Evolutionary conservation across 805 yeast species (phyloP).

Genomic region (Wickerhamomyces sydowiorum): DNA sequence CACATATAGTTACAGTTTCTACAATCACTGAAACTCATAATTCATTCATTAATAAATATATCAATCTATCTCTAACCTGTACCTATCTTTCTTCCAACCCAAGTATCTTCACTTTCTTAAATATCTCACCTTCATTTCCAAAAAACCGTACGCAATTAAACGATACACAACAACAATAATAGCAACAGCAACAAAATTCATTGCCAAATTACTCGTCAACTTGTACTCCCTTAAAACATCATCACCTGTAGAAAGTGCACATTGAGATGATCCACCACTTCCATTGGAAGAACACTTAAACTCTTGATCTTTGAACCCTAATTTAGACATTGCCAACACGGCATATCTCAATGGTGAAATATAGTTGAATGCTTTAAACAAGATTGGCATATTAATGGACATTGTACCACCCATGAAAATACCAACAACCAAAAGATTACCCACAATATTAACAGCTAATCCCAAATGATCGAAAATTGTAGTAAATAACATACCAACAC

Average conservation of each 20-base stretch:
- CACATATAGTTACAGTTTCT: too few species aligned
- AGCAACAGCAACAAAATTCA: conserved; percentile 33
- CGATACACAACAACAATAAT: conserved; percentile 30
- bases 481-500: conserved; percentile 76
- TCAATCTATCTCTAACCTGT: too few species aligned
- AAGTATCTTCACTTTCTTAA: not conserved
- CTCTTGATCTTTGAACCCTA: conserved; percentile 45
- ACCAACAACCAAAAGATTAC: conserved; percentile 62
- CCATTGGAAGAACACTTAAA: conserved; percentile 41
- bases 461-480: conserved; percentile 72
- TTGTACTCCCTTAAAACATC: conserved; percentile 49
- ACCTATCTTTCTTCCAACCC: too few species aligned
- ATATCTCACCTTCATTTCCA: conserved; percentile 9
- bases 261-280: conserved; percentile 31
- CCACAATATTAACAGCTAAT: conserved; percentile 69
- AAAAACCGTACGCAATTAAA: conserved; percentile 26
- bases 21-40: too few species aligned
- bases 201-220: conserved; percentile 22
- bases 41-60: too few species aligned
- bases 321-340: conserved; percentile 50
- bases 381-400: conserved; percentile 68
- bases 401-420: conserved; percentile 81
- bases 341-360: conserved; percentile 68
- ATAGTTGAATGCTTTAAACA: conserved; percentile 67
- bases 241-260: conserved; percentile 47